Base-by-base conservation (phyloP, 1,284 basidiomycete genomes). In the Malassezia yamatoensis region DNA sequence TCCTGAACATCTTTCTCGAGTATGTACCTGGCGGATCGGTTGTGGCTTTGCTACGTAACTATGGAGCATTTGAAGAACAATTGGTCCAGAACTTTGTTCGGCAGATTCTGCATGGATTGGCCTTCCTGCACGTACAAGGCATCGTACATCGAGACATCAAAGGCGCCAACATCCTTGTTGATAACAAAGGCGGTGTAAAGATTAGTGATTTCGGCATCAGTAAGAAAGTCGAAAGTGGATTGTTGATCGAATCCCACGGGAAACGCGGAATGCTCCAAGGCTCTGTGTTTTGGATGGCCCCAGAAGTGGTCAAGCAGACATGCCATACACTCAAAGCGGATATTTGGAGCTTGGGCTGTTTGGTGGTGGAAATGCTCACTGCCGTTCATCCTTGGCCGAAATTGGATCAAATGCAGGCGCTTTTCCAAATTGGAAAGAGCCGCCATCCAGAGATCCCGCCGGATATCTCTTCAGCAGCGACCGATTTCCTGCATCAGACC, bases 101-200 rank as follows among this genome's bases (percentile, higher is more conserved):
- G 11, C 94, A 98, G 76, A 96, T 96, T 64, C 78, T 96, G 29
- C 83, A 85, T 37, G 94, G 94, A 4, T 80, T 99, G 41, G 82
- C 84, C 64, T 99, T 96, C 70, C 81, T 99, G 9, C 94, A 99
- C 72, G 86, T 87, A 63, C 83, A 86, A 9, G 90, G 88, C 65
- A 96, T 99, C 74, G 90, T 98, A 55, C 93, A 98, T 76, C 87
- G 93, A 24, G 93, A 98, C 71, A 96, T 98, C 79, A 98, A 96
- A 71, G 93, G 93, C 21, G 93, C 88, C 40, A 96, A 98, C 74
- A 94, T 98, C 57, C 82, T 98, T 52, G 91, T 96, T 11, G 93
- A 98, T 76, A 96, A 96, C 79, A 96, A 94, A 76, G 90, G 91
- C 8, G 90, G 90, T 10, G 86, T 96, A 79, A 98, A 98, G 78